Evolutionary conservation across 805 yeast genomes (phyloP), one percentile per base, ranked within the genome.

Genomic region (Kazachstania psychrophila): DNA sequence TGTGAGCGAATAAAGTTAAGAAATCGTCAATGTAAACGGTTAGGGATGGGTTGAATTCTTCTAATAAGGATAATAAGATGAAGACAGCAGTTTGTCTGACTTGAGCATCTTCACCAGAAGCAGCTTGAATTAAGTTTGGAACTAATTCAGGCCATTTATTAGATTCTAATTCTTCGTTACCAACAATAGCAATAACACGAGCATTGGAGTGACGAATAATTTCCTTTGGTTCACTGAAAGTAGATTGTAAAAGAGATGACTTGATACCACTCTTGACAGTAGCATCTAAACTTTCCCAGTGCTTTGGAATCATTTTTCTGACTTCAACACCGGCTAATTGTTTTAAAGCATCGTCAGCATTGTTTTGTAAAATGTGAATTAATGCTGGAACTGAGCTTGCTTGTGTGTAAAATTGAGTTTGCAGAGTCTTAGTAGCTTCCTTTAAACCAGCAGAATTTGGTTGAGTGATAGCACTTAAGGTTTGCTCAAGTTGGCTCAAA

Each of bases 241-340:
- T 77, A 46, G 77, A 69, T 49, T 73, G 69, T 49, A 89, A 70
- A 43, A 89, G 62, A 20, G 89, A 69, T 24, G 68, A 67, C 56
- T 84, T 77, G 56, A 92, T 77, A 39, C 70, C 70, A 28, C 68
- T 65, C 61, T 78, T 77, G 37, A 72, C 55, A 6, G 66, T 43
- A 16, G 59, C 74, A 47, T 65, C 69, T 16, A 60, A 25, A 10
- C 47, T 20, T 17, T 51, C 59, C 97, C 97, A 92, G 54, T 76
- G 77, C 46, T 70, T 67, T 36, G 69, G 55, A 27, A 88, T 75
- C 54, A 82, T 73, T 61, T 92, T 92, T 64, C 95, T 77, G 28
- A 88, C 86, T 66, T 92, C 98, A 44, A 92, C 95, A 43, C 96
- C 94, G n/a, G 96, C 94, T 43, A 92, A 70, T 62, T 87, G 95